phyloP scores from a whole-genome alignment of 2,329 filamentous ascomycete species.

The Fusarium annulatum region DNA sequence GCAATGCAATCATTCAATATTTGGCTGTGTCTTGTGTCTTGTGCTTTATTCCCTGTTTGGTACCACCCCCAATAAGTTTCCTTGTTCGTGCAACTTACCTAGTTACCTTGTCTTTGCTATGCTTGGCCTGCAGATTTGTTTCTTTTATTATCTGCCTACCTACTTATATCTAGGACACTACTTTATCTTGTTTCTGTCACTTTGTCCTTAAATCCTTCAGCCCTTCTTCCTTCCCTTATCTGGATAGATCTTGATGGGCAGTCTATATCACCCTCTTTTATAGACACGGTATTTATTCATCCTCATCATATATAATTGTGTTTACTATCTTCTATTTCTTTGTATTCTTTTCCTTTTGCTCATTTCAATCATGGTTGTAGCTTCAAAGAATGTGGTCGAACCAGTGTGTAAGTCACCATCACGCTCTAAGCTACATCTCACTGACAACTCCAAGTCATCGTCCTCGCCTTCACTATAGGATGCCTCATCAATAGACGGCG shows the following conservation, averaged over 20 bases:
- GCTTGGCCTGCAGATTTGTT: background rate
- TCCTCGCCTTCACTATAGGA: conserved; percentile 35
- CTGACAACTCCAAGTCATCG: conserved; percentile 29
- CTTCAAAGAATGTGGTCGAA: conserved; percentile 22
- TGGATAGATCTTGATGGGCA: background rate
- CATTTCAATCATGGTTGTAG: background rate
- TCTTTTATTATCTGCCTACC: background rate
- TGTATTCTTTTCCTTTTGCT: background rate
- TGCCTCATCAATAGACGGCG: conserved; percentile 43
- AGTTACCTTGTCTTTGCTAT: background rate
- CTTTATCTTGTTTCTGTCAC: background rate
- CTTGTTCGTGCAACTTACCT: background rate
- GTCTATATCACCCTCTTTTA: background rate
- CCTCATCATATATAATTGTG: background rate
- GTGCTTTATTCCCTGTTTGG: conserved; percentile 17
- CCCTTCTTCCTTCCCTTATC: background rate
- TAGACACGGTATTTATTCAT: background rate
- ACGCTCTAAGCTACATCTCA: background rate
- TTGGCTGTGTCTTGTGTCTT: conserved; percentile 13
- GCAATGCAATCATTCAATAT: background rate
- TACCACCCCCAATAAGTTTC: background rate
- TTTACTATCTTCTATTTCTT: background rate
- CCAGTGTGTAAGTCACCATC: conserved; percentile 24
- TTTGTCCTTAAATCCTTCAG: background rate
- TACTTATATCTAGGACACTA: background rate